Evolutionary conservation across 2,329 filamentous ascomycete genomes (phyloP).

Genomic region (Scedosporium minutisporum): DNA sequence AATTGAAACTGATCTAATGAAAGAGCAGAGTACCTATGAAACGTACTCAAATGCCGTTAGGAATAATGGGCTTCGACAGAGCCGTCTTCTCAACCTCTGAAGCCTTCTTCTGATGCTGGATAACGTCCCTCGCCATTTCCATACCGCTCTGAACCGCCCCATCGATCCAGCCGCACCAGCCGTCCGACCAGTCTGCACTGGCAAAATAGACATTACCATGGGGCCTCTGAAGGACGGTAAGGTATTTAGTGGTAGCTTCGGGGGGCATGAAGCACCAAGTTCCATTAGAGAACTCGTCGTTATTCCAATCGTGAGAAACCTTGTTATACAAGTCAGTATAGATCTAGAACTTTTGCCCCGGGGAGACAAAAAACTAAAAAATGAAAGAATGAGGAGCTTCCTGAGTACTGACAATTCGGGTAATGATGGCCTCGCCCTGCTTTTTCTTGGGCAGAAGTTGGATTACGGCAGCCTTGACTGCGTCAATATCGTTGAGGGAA

Average conservation of each 20-base stretch:
- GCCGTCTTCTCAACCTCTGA: too few species aligned
- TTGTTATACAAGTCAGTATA: too few species aligned
- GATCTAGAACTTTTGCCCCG: too few species aligned
- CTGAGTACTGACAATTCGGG: background rate
- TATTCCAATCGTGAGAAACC: background rate
- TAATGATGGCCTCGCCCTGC: background rate
- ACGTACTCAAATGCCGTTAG: too few species aligned
- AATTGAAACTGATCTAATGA: too few species aligned
- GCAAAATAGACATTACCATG: slow-evolving; percentile 13
- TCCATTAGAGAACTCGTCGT: background rate
- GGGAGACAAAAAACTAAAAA: too few species aligned
- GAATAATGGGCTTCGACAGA: too few species aligned
- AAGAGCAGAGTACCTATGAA: too few species aligned
- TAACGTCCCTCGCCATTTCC: too few species aligned
- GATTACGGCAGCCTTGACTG: background rate
- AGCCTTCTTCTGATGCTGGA: too few species aligned
- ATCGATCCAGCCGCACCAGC: slow-evolving; percentile 16
- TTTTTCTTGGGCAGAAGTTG: background rate
- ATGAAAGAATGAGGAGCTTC: too few species aligned
- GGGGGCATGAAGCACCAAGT: background rate
- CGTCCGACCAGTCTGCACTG: slow-evolving; percentile 14
- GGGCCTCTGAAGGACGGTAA: background rate
- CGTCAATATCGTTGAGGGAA: background rate
- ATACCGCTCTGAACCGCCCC: slow-evolving; percentile 14
- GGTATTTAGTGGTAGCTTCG: background rate